Evolutionary conservation across 2,329 filamentous ascomycete species (phyloP).

Genomic region (Dactylonectria estremocensis): DNA sequence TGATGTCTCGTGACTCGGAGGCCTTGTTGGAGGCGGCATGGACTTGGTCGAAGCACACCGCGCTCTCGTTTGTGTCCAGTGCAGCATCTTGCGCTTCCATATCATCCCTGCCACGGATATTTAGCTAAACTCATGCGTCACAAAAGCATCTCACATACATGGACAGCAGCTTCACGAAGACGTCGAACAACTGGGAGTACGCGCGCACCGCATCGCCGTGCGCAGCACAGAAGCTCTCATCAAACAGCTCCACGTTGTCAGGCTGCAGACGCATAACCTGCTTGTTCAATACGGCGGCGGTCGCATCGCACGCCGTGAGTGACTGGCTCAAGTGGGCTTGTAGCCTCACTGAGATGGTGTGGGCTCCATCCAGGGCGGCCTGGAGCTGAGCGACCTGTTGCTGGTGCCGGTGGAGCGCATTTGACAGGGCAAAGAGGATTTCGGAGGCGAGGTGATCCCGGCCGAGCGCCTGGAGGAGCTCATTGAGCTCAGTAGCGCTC

Average conservation of each 20-base stretch:
- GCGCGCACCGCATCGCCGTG: conserved; percentile 45
- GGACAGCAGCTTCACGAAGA: conserved; percentile 40
- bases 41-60: conserved; percentile 40
- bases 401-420: conserved; percentile 47
- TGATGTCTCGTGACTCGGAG: conserved; percentile 37
- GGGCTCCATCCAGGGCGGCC: conserved; percentile 42
- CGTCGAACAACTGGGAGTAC: conserved; percentile 46
- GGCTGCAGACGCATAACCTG: conserved; percentile 53
- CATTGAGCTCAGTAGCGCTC: conserved; percentile 50
- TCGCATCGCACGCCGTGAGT: conserved; percentile 50
- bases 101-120: conserved; percentile 27
- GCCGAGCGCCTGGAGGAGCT: conserved; percentile 40
- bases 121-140: not conserved
- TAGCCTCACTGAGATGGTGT: conserved; percentile 49
- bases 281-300: conserved; percentile 51
- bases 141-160: conserved; percentile 38
- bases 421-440: conserved; percentile 43
- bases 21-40: conserved; percentile 37
- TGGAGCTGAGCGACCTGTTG: conserved; percentile 46
- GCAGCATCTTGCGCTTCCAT: conserved; percentile 46
- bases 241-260: conserved; percentile 42
- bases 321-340: conserved; percentile 49
- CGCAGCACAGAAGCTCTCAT: conserved; percentile 46
- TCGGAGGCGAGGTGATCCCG: conserved; percentile 29
- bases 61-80: conserved; percentile 38